phyloP scores from a whole-genome alignment of 768 basidiomycete genomes.

The Mycena venus region DNA sequence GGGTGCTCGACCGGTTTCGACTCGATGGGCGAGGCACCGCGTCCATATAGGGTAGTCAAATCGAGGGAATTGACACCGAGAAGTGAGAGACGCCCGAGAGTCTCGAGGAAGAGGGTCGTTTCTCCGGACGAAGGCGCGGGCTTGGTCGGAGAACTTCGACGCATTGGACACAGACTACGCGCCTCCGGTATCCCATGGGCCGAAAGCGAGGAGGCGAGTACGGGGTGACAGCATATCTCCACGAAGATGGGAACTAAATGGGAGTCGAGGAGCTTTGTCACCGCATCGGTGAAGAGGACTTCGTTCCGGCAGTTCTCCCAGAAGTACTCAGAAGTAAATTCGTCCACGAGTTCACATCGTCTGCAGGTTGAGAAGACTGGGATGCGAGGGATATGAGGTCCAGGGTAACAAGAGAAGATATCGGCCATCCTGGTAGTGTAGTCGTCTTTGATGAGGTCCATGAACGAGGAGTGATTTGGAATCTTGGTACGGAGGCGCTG shows the following conservation, averaged over 20 bases:
- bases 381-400: slow-evolving; percentile 1
- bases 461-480: slow-evolving; percentile 45
- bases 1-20: slow-evolving; percentile 12
- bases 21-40: neutral
- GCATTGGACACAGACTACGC: slow-evolving; percentile 12
- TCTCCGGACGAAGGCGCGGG: neutral
- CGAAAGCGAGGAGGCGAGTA: neutral
- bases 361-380: slow-evolving; percentile 15
- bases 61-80: slow-evolving; percentile 18
- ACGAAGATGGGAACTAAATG: neutral
- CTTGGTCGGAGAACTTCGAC: neutral
- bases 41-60: slow-evolving; percentile 14
- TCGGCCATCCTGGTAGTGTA: neutral
- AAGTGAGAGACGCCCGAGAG: neutral
- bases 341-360: neutral
- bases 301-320: slow-evolving; percentile 14
- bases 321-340: slow-evolving; percentile 1
- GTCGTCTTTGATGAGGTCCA: slow-evolving; percentile 39
- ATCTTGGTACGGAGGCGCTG: slow-evolving; percentile 41
- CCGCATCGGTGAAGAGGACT: neutral
- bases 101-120: neutral
- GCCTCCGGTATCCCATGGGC: neutral
- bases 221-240: slow-evolving; percentile 15
- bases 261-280: too few species aligned
- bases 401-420: slow-evolving; percentile 11